Percentiles rank a stretch among this genome's conserved stretches.
Conservation (phyloP, 2,329 filamentous ascomycete genomes). For the Aspergillus viridinutans region DNA sequence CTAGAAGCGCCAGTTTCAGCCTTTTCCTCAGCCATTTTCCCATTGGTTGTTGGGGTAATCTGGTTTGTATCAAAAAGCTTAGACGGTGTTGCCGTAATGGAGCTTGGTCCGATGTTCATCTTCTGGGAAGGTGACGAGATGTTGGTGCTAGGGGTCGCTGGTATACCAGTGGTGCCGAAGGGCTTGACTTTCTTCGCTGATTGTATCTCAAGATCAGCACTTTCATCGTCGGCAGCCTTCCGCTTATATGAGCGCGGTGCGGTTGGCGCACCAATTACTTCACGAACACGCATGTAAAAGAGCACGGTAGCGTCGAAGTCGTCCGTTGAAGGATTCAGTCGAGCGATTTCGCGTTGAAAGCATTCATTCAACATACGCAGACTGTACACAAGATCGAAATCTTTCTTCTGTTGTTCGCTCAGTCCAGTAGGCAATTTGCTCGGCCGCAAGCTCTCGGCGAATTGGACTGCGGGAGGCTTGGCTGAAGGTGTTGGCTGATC, state of each 20-base stretch:
- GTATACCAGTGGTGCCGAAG: constrained; percentile 2
- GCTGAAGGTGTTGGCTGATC: constrained; percentile 1
- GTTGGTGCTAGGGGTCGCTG: background rate
- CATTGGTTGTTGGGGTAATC: constrained; percentile 10
- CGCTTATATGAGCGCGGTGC: constrained; percentile 23
- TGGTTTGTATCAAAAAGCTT: constrained; percentile 17
- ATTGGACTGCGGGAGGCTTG: background rate
- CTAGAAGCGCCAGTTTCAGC: constrained; percentile 6
- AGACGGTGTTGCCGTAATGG: constrained; percentile 9
- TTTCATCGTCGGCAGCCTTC: constrained; percentile 20
- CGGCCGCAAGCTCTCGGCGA: constrained; percentile 14
- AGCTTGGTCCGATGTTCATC: constrained; percentile 6
- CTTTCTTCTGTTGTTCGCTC: constrained; percentile 14
- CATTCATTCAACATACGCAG: constrained; percentile 32
- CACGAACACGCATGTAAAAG: constrained; percentile 37
- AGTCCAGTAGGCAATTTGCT: constrained; percentile 14
- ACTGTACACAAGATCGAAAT: constrained; percentile 23
- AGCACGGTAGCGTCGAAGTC: constrained; percentile 35
- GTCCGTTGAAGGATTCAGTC: constrained; percentile 27
- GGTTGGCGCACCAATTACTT: constrained; percentile 34
- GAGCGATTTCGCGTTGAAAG: constrained; percentile 31
- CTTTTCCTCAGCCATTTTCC: constrained; percentile 18
- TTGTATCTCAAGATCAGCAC: constrained; percentile 8
- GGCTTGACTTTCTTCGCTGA: constrained; percentile 22
- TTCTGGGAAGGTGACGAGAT: constrained; percentile 1